Conservation (phyloP, 345 rosid species). For the Gossypium longicalyx region DNA sequence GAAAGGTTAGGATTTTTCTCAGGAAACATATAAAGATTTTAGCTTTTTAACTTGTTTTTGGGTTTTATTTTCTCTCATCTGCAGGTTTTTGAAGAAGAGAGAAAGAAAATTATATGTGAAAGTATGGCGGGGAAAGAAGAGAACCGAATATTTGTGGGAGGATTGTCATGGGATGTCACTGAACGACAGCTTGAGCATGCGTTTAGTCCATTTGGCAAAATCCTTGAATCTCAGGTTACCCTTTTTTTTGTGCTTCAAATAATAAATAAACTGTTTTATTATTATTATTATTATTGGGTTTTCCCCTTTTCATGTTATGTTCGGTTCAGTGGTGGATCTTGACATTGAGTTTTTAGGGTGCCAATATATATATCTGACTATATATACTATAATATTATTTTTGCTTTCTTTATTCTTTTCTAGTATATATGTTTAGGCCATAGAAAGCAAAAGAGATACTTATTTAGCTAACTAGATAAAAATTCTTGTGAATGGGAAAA, state of each 20-base stretch:
- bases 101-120: neutral
- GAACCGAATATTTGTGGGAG: constrained; percentile 82
- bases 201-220: constrained; percentile 81
- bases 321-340: constrained; percentile 1
- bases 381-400: too few species aligned
- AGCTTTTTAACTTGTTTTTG: neutral
- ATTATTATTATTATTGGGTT: neutral
- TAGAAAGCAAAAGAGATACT: too few species aligned
- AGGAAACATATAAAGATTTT: neutral
- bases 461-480: too few species aligned
- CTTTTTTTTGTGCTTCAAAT: neutral
- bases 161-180: constrained; percentile 74
- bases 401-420: too few species aligned
- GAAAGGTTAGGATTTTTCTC: neutral
- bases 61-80: neutral
- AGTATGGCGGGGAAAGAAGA: constrained; percentile 80
- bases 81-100: neutral
- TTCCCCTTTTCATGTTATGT: neutral
- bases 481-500: too few species aligned
- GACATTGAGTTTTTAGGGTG: too few species aligned
- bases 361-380: too few species aligned
- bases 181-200: constrained; percentile 83
- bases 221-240: constrained; percentile 75
- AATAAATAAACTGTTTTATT: neutral
- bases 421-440: too few species aligned